phyloP scores from a whole-genome alignment of 164 flowering plant genomes.

The Berberis vulgaris region DNA sequence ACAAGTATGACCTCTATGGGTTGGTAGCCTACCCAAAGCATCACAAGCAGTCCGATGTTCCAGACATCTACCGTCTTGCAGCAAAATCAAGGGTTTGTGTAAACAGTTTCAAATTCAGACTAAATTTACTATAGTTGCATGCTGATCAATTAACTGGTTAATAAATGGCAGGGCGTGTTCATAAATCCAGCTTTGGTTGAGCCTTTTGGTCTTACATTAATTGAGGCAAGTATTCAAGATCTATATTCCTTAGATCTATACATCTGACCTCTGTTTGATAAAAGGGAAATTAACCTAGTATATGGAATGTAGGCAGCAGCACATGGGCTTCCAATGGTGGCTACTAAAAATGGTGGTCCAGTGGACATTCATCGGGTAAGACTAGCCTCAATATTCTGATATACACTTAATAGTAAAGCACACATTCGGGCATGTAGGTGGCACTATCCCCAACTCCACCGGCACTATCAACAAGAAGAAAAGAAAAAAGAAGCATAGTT shows the following conservation, averaged over 20 bases:
- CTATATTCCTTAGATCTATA: background rate
- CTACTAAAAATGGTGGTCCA: slow-evolving; percentile 7
- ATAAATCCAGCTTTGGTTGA: slow-evolving; percentile 96
- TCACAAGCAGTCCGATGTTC: slow-evolving; percentile 91
- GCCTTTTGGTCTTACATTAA: slow-evolving; percentile 89
- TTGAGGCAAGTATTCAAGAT: slow-evolving; percentile 46
- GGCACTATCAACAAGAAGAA: background rate
- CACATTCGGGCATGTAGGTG: no score
- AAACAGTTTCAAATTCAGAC: background rate
- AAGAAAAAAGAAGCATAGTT: background rate
- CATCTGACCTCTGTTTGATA: no score
- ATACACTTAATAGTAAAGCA: background rate
- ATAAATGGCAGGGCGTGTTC: slow-evolving; percentile 69
- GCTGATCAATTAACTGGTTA: background rate
- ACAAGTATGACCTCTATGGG: slow-evolving; percentile 91
- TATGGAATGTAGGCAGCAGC: slow-evolving; percentile 4
- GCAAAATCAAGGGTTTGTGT: slow-evolving; percentile 66
- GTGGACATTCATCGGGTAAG: slow-evolving; percentile 7
- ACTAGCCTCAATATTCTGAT: background rate
- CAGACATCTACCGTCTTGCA: slow-evolving; percentile 89
- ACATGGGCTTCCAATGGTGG: slow-evolving; percentile 7
- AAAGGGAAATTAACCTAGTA: background rate
- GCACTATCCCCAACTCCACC: background rate
- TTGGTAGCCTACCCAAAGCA: slow-evolving; percentile 94
- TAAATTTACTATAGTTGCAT: no score